A percentile compares a stretch with the other conserved stretches of the same genome.
Evolutionary conservation across 2,329 filamentous ascomycete species (phyloP).

Genomic region (Diplodia scrobiculata): DNA sequence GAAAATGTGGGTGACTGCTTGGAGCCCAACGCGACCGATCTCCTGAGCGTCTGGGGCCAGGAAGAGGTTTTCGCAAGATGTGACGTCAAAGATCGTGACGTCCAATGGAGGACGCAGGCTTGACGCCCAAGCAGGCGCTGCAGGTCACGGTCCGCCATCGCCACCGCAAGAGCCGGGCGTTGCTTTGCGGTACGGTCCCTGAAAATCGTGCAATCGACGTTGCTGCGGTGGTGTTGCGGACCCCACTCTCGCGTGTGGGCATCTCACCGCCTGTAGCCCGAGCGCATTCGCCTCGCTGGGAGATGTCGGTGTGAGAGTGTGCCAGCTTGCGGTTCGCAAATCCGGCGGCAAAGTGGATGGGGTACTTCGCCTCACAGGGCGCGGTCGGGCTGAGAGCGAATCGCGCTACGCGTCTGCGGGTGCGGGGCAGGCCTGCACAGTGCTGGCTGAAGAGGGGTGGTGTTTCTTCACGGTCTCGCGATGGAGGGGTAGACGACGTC

Average conservation of each 20-base stretch:
- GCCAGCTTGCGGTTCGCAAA: conserved; percentile 20
- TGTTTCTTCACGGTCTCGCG: conserved; percentile 22
- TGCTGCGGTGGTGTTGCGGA: conserved; percentile 5
- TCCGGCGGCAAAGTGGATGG: conserved; percentile 23
- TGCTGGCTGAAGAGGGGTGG: conserved; percentile 12
- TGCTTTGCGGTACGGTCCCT: conserved; percentile 12
- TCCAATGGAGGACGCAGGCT: conserved; percentile 19
- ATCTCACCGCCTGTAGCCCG: conserved; percentile 13
- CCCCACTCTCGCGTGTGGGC: conserved; percentile 20
- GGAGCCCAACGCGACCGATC: conserved; percentile 5
- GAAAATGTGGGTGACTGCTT: not conserved
- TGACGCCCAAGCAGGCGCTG: conserved; percentile 12
- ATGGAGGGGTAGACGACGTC: conserved; percentile 25
- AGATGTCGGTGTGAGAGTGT: conserved; percentile 24
- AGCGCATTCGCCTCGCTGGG: conserved; percentile 17
- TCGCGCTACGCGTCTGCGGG: conserved; percentile 13
- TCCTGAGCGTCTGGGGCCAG: not conserved
- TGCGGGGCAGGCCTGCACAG: conserved; percentile 25
- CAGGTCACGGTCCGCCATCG: conserved; percentile 14
- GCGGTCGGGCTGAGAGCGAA: conserved; percentile 14
- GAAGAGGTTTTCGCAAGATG: conserved; percentile 1
- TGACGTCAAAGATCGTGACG: conserved; percentile 23
- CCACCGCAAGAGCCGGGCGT: conserved; percentile 15
- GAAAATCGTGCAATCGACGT: conserved; percentile 24
- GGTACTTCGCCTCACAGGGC: conserved; percentile 19